These are phyloP conservation scores for Inga laurina DNA, from an alignment of 306 rosid genomes.

Conservation along the genomic window DNA sequence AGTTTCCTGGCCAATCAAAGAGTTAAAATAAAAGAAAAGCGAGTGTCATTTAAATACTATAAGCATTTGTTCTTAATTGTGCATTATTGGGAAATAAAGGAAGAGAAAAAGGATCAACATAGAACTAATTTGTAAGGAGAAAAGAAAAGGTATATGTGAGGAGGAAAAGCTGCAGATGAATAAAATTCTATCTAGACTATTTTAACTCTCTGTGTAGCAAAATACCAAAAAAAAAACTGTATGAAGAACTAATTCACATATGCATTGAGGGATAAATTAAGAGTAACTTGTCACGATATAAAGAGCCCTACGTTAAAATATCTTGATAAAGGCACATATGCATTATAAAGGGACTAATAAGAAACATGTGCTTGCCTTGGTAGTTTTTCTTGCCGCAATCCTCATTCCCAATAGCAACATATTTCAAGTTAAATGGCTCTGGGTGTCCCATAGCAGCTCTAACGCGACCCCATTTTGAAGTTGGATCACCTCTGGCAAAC, in stretches of 20 bases:
- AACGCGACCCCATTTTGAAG: constrained; percentile 70
- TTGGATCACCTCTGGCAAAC: constrained; percentile 76
- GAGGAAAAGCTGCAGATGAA: background rate
- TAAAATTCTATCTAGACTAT: background rate
- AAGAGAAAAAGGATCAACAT: background rate
- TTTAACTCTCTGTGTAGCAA: background rate
- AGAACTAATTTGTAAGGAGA: background rate
- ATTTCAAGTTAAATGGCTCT: constrained; percentile 69
- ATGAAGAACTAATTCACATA: background rate
- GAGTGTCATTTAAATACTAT: background rate
- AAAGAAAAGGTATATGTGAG: background rate
- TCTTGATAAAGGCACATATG: constrained; percentile 12
- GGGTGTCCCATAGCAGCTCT: constrained; percentile 86
- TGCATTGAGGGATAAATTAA: constrained; percentile 13
- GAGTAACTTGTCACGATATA: background rate
- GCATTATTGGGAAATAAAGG: background rate
- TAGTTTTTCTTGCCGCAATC: constrained; percentile 63
- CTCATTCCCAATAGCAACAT: constrained; percentile 83
- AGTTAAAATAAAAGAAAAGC: background rate
- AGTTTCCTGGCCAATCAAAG: constrained; percentile 63
- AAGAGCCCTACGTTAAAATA: constrained; percentile 4
- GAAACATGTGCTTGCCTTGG: constrained; percentile 48
- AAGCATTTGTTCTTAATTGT: background rate
- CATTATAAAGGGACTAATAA: background rate
- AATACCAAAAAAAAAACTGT: background rate